Evolutionary conservation across 768 basidiomycete genomes (phyloP).

Genomic region (Nidularia pulvinata): DNA sequence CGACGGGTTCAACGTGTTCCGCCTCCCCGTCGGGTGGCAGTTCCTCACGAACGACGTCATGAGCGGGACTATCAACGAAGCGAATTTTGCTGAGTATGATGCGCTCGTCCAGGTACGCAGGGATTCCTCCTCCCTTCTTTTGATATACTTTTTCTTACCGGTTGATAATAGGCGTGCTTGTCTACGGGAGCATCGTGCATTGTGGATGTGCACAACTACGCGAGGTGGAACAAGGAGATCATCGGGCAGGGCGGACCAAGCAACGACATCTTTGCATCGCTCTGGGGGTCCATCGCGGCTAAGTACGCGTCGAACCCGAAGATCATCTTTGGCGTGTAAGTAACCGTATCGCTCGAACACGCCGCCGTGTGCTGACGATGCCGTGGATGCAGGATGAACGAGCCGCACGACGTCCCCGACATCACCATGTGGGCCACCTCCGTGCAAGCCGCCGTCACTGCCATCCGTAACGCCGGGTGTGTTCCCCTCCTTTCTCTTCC

Average conservation of each 20-base stretch:
- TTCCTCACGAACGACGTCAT: slow-evolving; percentile 36
- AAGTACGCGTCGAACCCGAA: slow-evolving; percentile 39
- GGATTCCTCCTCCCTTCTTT: slow-evolving; percentile 1
- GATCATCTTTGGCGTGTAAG: slow-evolving; percentile 50
- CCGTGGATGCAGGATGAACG: slow-evolving; percentile 49
- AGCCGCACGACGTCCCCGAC: slow-evolving; percentile 57
- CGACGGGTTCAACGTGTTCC: slow-evolving; percentile 57
- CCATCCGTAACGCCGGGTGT: slow-evolving; percentile 55
- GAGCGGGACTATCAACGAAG: slow-evolving; percentile 36
- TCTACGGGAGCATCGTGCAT: slow-evolving; percentile 49
- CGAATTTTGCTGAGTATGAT: slow-evolving; percentile 49
- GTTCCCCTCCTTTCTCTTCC: neutral
- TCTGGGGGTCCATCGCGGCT: slow-evolving; percentile 53
- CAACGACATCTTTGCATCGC: slow-evolving; percentile 47
- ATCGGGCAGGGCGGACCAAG: slow-evolving; percentile 65
- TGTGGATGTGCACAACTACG: slow-evolving; percentile 65
- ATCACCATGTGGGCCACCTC: slow-evolving; percentile 46
- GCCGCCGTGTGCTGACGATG: too few species aligned
- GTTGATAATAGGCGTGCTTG: slow-evolving; percentile 30
- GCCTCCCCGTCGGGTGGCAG: slow-evolving; percentile 64
- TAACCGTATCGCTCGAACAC: neutral
- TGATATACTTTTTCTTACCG: neutral
- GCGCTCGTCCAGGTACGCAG: slow-evolving; percentile 40
- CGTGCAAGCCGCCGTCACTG: slow-evolving; percentile 61
- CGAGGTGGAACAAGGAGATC: slow-evolving; percentile 52